Percentiles rank a stretch among this genome's conserved stretches.
Conservation (phyloP, 2,329 filamentous ascomycete species). For the Celoporthe dispersa region DNA sequence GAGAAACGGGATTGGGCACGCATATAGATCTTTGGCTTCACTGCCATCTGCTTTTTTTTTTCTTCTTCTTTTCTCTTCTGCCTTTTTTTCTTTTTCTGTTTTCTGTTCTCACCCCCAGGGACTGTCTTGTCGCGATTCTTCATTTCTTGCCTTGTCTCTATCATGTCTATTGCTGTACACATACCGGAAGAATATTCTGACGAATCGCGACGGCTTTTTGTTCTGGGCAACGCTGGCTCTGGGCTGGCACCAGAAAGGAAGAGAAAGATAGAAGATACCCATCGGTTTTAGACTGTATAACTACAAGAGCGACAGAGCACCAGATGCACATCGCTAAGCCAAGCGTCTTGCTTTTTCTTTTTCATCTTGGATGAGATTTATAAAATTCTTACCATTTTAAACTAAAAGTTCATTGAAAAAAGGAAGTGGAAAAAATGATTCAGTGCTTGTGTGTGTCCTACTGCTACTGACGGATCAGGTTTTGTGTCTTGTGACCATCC, state of each 20-base stretch:
- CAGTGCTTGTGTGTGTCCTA: background rate
- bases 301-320: conserved; percentile 31
- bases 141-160: conserved; percentile 17
- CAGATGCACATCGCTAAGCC: conserved; percentile 35
- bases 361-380: conserved; percentile 25
- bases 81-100: conserved; percentile 5
- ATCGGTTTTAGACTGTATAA: conserved; percentile 35
- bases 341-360: conserved; percentile 24
- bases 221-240: conserved; percentile 33
- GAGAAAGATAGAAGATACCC: conserved; percentile 39
- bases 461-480: background rate
- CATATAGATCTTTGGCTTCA: conserved; percentile 36
- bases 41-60: conserved; percentile 23
- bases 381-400: conserved; percentile 2
- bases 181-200: conserved; percentile 30
- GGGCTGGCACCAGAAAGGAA: conserved; percentile 37
- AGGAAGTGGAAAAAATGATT: background rate
- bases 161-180: conserved; percentile 33
- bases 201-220: conserved; percentile 23
- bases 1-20: conserved; percentile 33
- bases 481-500: background rate
- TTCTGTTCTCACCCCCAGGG: conserved; percentile 21
- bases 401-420: background rate
- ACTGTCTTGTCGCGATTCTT: conserved; percentile 12
- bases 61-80: conserved; percentile 23